phyloP scores from a whole-genome alignment of 2,329 filamentous ascomycete species.

The Allantophomopsis cytisporea region DNA sequence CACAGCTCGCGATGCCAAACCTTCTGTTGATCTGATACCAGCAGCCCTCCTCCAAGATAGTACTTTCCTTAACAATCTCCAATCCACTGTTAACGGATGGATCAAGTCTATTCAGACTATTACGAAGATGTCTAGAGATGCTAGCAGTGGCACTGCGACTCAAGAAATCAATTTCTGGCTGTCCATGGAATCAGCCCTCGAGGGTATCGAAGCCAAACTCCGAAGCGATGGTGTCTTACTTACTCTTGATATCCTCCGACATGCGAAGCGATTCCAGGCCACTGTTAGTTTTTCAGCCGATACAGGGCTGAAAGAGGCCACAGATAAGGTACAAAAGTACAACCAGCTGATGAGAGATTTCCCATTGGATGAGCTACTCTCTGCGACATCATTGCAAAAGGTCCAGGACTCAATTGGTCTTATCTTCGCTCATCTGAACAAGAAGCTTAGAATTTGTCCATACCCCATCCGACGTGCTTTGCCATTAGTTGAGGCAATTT shows the following conservation, averaged over 20 bases:
- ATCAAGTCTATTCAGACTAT: conserved; percentile 97
- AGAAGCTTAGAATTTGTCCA: conserved; percentile 90
- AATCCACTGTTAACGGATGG: conserved; percentile 91
- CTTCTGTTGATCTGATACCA: conserved; percentile 69
- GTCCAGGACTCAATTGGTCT: conserved; percentile 77
- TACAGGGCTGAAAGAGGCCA: conserved; percentile 89
- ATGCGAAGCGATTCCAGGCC: conserved; percentile 95
- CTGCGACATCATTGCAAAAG: conserved; percentile 78
- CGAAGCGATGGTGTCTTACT: conserved; percentile 78
- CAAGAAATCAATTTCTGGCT: conserved; percentile 99
- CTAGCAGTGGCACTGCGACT: conserved; percentile 63
- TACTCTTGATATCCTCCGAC: conserved; percentile 88
- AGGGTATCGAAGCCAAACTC: conserved; percentile 82
- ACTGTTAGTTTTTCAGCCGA: conserved; percentile 95
- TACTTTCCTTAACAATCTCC: conserved; percentile 83
- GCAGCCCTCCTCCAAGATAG: conserved; percentile 70
- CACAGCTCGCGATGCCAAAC: conserved; percentile 47
- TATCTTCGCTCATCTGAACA: conserved; percentile 92
- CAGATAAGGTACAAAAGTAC: conserved; percentile 94
- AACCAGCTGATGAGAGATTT: conserved; percentile 99
- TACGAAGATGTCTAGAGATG: conserved; percentile 85
- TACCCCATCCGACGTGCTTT: conserved; percentile 89
- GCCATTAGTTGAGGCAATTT: conserved; percentile 93
- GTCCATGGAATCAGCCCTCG: conserved; percentile 87
- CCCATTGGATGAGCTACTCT: conserved; percentile 84